Conservation (phyloP, 148 eudicot genomes). For the Bassia scoparia region DNA sequence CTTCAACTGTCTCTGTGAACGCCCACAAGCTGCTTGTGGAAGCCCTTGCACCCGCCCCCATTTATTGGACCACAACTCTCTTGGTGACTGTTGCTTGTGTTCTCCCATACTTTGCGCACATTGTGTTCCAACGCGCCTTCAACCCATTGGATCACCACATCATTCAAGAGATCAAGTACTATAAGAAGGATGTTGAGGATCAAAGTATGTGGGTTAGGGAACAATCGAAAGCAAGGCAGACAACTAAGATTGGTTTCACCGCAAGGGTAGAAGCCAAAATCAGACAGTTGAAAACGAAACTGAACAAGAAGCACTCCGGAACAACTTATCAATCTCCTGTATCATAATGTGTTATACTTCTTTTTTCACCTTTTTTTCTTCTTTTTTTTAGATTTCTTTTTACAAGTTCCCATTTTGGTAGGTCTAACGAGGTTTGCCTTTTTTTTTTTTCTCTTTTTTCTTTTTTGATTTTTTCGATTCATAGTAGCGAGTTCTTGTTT, state of each 20-base stretch:
- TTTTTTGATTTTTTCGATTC: background rate
- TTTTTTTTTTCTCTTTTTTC: background rate
- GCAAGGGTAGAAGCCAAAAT: conserved; percentile 78
- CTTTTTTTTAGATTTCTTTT: conserved; percentile 11
- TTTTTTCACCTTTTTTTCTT: background rate
- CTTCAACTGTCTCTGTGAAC: conserved; percentile 36
- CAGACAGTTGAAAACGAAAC: conserved; percentile 52
- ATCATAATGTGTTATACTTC: conserved; percentile 3
- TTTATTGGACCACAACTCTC: conserved; percentile 66
- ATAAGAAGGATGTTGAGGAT: conserved; percentile 68
- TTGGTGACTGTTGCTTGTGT: conserved; percentile 53
- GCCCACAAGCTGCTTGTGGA: conserved; percentile 51
- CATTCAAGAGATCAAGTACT: conserved; percentile 82
- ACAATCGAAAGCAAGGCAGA: conserved; percentile 57
- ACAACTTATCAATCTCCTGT: conserved; percentile 14
- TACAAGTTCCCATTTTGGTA: conserved; percentile 16
- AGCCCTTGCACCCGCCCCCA: conserved; percentile 72
- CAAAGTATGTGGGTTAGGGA: conserved; percentile 65
- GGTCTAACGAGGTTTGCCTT: background rate
- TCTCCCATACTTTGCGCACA: conserved; percentile 67
- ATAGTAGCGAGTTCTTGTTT: conserved; percentile 24
- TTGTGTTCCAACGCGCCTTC: conserved; percentile 56
- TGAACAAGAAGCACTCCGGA: conserved; percentile 60
- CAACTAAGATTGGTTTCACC: conserved; percentile 66
- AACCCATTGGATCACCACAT: conserved; percentile 83